Conservation (phyloP, 2,329 filamentous ascomycete genomes). For the Colletotrichum liaoningense region DNA sequence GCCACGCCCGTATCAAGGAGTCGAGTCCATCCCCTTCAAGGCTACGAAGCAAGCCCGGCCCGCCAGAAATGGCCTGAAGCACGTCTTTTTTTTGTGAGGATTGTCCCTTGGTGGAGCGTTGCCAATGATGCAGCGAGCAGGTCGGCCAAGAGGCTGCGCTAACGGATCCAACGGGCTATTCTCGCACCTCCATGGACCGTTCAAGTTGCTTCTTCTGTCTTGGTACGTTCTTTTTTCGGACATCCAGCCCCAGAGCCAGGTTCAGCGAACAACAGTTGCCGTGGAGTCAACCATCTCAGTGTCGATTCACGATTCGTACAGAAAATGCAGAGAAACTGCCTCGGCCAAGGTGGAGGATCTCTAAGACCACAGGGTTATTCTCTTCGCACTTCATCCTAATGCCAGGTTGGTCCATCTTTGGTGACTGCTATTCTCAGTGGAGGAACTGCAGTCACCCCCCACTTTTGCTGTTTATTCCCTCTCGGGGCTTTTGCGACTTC, state of each 20-base stretch:
- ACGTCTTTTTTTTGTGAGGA: background rate
- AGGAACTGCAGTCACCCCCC: background rate
- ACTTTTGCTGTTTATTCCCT: slow-evolving; percentile 21
- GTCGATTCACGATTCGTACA: background rate
- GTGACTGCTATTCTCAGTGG: background rate
- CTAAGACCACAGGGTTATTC: background rate
- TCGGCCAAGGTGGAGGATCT: background rate
- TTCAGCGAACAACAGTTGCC: slow-evolving; percentile 1
- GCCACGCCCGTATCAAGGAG: background rate
- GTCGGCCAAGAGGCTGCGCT: slow-evolving; percentile 6
- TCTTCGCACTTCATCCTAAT: background rate
- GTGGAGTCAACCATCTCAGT: background rate
- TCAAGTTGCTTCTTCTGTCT: slow-evolving; percentile 23
- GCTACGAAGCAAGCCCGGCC: background rate
- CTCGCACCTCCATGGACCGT: background rate
- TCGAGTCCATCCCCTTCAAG: background rate
- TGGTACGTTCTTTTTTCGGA: slow-evolving; percentile 19
- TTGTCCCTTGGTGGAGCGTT: background rate
- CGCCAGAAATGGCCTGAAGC: background rate
- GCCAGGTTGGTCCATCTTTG: background rate
- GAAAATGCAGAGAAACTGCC: slow-evolving; percentile 2
- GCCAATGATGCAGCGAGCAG: slow-evolving; percentile 1
- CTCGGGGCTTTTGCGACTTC: slow-evolving; percentile 32
- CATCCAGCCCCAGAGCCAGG: slow-evolving; percentile 1
- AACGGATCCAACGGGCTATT: slow-evolving; percentile 17